Evolutionary conservation across 768 basidiomycete genomes (phyloP).

Genomic region (Russula sp.): DNA sequence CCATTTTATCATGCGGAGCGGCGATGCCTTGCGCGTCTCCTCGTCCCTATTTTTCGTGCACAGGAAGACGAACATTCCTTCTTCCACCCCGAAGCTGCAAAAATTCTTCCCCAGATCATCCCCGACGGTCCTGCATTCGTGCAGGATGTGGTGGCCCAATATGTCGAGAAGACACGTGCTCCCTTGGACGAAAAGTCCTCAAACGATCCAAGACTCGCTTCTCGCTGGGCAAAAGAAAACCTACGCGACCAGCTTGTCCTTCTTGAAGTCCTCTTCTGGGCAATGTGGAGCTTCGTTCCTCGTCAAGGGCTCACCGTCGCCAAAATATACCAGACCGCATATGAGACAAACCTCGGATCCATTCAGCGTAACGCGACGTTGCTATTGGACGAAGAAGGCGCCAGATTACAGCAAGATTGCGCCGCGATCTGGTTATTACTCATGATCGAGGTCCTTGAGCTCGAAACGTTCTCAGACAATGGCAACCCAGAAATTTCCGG

Average conservation of each 20-base stretch:
- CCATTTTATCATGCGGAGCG: slow-evolving; percentile 83
- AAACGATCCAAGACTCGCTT: slow-evolving; percentile 56
- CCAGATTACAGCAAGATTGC: slow-evolving; percentile 61
- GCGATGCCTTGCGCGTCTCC: slow-evolving; percentile 61
- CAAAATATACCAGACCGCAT: slow-evolving; percentile 62
- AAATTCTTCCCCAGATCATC: slow-evolving; percentile 57
- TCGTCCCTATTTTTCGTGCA: slow-evolving; percentile 74
- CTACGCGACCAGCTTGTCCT: slow-evolving; percentile 73
- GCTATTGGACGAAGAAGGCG: slow-evolving; percentile 72
- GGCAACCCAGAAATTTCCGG: slow-evolving; percentile 51
- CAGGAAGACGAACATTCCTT: slow-evolving; percentile 56
- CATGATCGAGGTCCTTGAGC: slow-evolving; percentile 73
- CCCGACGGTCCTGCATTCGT: slow-evolving; percentile 66
- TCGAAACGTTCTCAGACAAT: slow-evolving; percentile 63
- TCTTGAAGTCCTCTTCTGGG: slow-evolving; percentile 86
- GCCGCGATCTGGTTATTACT: slow-evolving; percentile 77
- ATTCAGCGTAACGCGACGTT: slow-evolving; percentile 60
- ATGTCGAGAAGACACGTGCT: slow-evolving; percentile 52
- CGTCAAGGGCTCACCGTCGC: slow-evolving; percentile 63
- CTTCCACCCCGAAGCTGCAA: slow-evolving; percentile 51
- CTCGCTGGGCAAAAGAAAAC: slow-evolving; percentile 73
- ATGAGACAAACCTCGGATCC: slow-evolving; percentile 61
- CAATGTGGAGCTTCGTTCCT: slow-evolving; percentile 73
- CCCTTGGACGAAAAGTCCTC: slow-evolving; percentile 45
- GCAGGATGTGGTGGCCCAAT: slow-evolving; percentile 56